phyloP scores from a whole-genome alignment of 805 yeast genomes.

The Candida verbasci region DNA sequence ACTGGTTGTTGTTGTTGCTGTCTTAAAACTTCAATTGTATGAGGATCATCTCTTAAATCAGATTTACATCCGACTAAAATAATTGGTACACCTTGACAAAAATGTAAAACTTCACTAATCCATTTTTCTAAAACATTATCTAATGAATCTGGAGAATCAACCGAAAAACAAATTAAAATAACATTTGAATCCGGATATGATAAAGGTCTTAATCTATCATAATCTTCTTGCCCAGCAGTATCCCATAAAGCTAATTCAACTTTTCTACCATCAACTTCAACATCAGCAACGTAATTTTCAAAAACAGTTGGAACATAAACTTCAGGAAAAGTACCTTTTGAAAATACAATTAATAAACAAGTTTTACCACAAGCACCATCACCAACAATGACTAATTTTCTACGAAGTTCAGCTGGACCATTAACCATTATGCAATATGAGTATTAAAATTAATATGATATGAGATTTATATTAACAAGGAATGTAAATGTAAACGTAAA shows the following conservation, averaged over 20 bases:
- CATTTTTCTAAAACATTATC: slow-evolving; percentile 95
- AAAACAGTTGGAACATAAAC: slow-evolving; percentile 95
- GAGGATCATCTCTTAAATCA: slow-evolving; percentile 80
- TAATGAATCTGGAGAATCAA: slow-evolving; percentile 86
- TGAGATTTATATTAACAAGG: too few relatives aligned
- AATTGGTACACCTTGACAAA: slow-evolving; percentile 92
- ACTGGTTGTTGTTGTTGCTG: slow-evolving; percentile 80
- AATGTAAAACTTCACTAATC: slow-evolving; percentile 90
- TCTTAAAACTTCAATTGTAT: slow-evolving; percentile 69
- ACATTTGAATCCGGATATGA: slow-evolving; percentile 93
- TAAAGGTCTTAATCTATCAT: slow-evolving; percentile 86
- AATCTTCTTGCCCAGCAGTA: slow-evolving; percentile 98
- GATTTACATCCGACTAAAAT: slow-evolving; percentile 89
- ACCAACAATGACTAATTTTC: slow-evolving; percentile 90
- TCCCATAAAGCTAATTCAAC: slow-evolving; percentile 96
- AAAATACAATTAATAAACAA: slow-evolving; percentile 76
- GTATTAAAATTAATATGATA: too few relatives aligned
- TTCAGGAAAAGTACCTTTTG: slow-evolving; percentile 90
- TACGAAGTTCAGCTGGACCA: slow-evolving; percentile 55
- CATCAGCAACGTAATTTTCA: slow-evolving; percentile 97
- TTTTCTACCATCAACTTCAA: slow-evolving; percentile 52
- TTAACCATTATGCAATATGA: slow-evolving; percentile 29
- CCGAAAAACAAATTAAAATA: slow-evolving; percentile 84
- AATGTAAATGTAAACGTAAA: too few relatives aligned
- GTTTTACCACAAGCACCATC: slow-evolving; percentile 98